A percentile compares a stretch with the other conserved stretches of the same genome.
Conservation (phyloP, 2,329 filamentous ascomycete species). For the Apiospora hydei region DNA sequence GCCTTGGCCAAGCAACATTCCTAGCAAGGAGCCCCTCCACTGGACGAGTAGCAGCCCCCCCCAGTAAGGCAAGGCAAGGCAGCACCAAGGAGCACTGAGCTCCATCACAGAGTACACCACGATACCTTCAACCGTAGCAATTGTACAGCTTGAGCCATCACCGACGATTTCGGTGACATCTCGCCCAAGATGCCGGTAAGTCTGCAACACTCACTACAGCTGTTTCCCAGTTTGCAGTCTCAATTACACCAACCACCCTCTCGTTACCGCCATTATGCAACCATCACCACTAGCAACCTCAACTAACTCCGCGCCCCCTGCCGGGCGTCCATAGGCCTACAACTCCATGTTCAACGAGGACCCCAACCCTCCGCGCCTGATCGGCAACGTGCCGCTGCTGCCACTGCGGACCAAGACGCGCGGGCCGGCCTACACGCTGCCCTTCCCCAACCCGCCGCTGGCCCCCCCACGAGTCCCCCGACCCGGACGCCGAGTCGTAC, state of each 20-base stretch:
- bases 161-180: slow-evolving; percentile 25
- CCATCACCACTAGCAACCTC: too few relatives aligned
- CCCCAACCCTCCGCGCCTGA: slow-evolving; percentile 66
- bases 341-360: slow-evolving; percentile 95
- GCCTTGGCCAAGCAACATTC: slow-evolving; percentile 27
- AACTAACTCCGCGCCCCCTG: not conserved
- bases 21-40: slow-evolving; percentile 30
- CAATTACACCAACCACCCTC: not conserved
- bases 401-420: slow-evolving; percentile 94
- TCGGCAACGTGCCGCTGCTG: slow-evolving; percentile 93
- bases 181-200: slow-evolving; percentile 56
- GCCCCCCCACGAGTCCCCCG: slow-evolving; percentile 68
- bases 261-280: not conserved
- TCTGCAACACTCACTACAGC: slow-evolving; percentile 23
- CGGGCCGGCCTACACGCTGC: slow-evolving; percentile 90
- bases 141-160: slow-evolving; percentile 25
- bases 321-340: slow-evolving; percentile 73
- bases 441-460: slow-evolving; percentile 63
- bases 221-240: not conserved
- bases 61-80: slow-evolving; percentile 12
- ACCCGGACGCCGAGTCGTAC: slow-evolving; percentile 91
- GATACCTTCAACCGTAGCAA: slow-evolving; percentile 8
- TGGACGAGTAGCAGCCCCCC: slow-evolving; percentile 21
- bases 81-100: slow-evolving; percentile 1
- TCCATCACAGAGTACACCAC: slow-evolving; percentile 5